Conservation (phyloP, 225 moss, liverwort and hornwort species). For the Pseudisothecium myosuroides region DNA sequence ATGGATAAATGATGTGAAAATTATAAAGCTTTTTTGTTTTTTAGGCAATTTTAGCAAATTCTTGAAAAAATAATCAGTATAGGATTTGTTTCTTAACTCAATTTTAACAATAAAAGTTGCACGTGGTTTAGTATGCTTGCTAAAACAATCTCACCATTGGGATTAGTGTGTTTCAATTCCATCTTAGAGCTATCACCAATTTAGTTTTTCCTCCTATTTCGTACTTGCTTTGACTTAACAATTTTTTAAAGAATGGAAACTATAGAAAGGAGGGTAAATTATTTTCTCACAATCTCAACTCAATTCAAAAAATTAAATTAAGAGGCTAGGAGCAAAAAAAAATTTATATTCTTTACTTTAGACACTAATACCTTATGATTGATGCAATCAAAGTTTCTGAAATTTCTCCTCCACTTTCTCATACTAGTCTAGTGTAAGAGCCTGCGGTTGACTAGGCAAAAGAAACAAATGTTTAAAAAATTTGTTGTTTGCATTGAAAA, state of each 20-base stretch:
- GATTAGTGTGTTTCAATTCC: not conserved
- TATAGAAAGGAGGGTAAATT: not conserved
- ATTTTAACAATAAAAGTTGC: not conserved
- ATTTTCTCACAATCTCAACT: not conserved
- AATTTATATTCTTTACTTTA: too few relatives aligned
- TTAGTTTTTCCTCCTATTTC: not conserved
- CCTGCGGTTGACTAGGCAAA: rapidly evolving
- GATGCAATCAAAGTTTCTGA: too few relatives aligned
- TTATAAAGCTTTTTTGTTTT: not conserved
- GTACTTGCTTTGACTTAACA: rapidly evolving
- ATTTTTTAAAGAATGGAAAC: not conserved
- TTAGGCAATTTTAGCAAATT: not conserved
- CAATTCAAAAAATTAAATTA: too few relatives aligned
- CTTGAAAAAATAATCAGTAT: not conserved
- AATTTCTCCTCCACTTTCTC: too few relatives aligned
- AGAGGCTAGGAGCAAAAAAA: not conserved
- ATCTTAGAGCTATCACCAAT: not conserved
- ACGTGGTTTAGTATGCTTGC: too few relatives aligned
- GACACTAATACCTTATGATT: too few relatives aligned
- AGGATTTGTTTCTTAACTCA: rapidly evolving
- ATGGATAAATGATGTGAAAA: not conserved
- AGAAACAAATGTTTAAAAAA: not conserved
- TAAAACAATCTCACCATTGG: too few relatives aligned
- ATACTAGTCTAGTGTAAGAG: not conserved
- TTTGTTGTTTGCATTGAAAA: not conserved